Conservation (phyloP, 257 asterid genomes). For the Eucommia ulmoides region DNA sequence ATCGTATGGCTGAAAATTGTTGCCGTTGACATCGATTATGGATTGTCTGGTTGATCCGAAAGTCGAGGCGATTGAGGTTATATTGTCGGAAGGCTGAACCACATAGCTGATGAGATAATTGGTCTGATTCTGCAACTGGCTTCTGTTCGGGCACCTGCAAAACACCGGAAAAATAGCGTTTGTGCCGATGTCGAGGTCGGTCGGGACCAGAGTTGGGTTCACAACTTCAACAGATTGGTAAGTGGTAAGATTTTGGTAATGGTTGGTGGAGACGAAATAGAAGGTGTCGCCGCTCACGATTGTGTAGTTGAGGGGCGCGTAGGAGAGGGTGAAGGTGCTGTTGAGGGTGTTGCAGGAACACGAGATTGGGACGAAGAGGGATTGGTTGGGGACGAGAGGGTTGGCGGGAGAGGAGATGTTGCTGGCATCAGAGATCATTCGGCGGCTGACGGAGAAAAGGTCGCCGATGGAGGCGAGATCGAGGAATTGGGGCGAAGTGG, state of each 20-base stretch:
- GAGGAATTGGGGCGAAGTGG: slow-evolving; percentile 41
- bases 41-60: slow-evolving; percentile 34
- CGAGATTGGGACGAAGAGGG: slow-evolving; percentile 49
- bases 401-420: slow-evolving; percentile 38
- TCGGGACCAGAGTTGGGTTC: slow-evolving; percentile 43
- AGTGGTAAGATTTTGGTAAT: slow-evolving; percentile 52
- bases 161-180: slow-evolving; percentile 49
- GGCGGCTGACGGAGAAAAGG: slow-evolving; percentile 72
- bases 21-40: slow-evolving; percentile 42
- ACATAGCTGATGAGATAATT: slow-evolving; percentile 55
- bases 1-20: slow-evolving; percentile 19
- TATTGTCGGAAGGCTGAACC: slow-evolving; percentile 46
- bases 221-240: slow-evolving; percentile 60
- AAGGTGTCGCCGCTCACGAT: slow-evolving; percentile 39
- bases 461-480: slow-evolving; percentile 74
- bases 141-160: slow-evolving; percentile 57
- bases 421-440: slow-evolving; percentile 52
- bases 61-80: slow-evolving; percentile 33
- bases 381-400: slow-evolving; percentile 38
- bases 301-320: slow-evolving; percentile 36
- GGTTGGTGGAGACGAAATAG: slow-evolving; percentile 22
- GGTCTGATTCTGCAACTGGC: slow-evolving; percentile 21
- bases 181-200: slow-evolving; percentile 22
- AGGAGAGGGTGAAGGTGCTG: slow-evolving; percentile 38
- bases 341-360: slow-evolving; percentile 72